Conservation (phyloP, 192 early-diverging fungal species). For the Kickxella alabastrina region DNA sequence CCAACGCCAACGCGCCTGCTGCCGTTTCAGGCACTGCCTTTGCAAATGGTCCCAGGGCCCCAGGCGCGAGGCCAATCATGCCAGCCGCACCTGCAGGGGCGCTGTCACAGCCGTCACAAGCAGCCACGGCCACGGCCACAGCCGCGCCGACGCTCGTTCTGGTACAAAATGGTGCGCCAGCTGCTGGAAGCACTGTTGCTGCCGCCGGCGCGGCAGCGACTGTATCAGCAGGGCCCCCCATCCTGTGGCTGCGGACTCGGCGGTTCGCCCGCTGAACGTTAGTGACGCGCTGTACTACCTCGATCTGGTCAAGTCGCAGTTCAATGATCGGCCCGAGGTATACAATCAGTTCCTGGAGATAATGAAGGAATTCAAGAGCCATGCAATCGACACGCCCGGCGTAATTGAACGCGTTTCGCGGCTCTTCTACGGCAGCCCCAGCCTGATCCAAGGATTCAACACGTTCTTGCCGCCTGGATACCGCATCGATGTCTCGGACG, state of each 20-base stretch:
- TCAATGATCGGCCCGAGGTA: constrained; percentile 88
- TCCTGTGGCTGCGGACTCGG: constrained; percentile 17
- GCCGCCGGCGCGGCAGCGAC: too few relatives aligned
- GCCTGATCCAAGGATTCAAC: constrained; percentile 95
- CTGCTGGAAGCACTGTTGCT: background rate
- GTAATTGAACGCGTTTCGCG: constrained; percentile 96
- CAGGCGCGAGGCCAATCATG: too few relatives aligned
- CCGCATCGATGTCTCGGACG: constrained; percentile 84
- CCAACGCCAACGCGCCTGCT: background rate
- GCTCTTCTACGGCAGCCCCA: constrained; percentile 87
- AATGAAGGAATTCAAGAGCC: constrained; percentile 99
- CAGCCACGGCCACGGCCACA: too few relatives aligned
- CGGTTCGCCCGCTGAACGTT: constrained; percentile 57
- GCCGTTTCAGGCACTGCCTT: background rate
- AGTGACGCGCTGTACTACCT: constrained; percentile 94
- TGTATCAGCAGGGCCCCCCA: too few relatives aligned
- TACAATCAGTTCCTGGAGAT: constrained; percentile 98
- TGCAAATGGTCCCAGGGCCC: too few relatives aligned
- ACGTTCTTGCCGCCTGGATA: constrained; percentile 99
- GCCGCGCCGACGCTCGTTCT: too few relatives aligned
- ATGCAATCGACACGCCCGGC: constrained; percentile 92
- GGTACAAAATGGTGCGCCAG: too few relatives aligned
- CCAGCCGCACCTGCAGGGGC: too few relatives aligned
- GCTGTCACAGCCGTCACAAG: too few relatives aligned
- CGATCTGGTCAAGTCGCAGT: constrained; percentile 92